Base-by-base conservation (phyloP, 208 protist species). In the Trypanosoma platydactyli region DNA sequence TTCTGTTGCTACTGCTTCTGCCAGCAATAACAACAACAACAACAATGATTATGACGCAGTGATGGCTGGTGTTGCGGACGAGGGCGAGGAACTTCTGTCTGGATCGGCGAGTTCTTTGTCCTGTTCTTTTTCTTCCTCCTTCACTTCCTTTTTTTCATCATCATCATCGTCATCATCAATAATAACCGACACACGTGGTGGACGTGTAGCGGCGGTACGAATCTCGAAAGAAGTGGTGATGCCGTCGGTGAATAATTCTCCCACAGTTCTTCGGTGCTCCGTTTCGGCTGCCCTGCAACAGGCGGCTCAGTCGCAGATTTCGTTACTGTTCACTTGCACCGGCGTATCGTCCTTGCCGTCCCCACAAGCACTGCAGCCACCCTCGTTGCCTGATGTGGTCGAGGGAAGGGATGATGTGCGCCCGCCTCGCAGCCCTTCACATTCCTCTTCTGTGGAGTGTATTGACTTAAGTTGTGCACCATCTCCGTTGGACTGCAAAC, bases 391-490 rank as follows among this genome's bases (percentile, higher is more conserved):
- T 27, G 52, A 27, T 51, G 30, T 49, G 1, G 38, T 6, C 20
- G 50, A 41, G 15, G 30, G 16, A 38, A 27, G 5, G 15, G 24
- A 4, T 12, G 1, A 45, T 29, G 22, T 33, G 16, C 18, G 18
- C 5, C 24, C n/a, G n/a, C n/a, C n/a, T n/a, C n/a, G n/a, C n/a
- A n/a, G n/a, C n/a, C n/a, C n/a, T n/a, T n/a, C n/a, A n/a, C n/a
- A n/a, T 33, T 62, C 61, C 42, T 58, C 68, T 30, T 66, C 60
- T 44, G 48, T 68, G 2, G 60, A 68, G 60, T 64, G 50, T 49
- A 29, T 74, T 5, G 45, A 68, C 30, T 5, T 33, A 18, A 12
- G 27, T 22, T 3, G 38, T 24, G 42, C 13, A 0, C 18, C 1
- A 38, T 40, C 68, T 4, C 29, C 61, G n/a, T 18, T 27, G 9